phyloP scores from a whole-genome alignment of 106 monocot genomes.

The Xerophyta viscosa region DNA sequence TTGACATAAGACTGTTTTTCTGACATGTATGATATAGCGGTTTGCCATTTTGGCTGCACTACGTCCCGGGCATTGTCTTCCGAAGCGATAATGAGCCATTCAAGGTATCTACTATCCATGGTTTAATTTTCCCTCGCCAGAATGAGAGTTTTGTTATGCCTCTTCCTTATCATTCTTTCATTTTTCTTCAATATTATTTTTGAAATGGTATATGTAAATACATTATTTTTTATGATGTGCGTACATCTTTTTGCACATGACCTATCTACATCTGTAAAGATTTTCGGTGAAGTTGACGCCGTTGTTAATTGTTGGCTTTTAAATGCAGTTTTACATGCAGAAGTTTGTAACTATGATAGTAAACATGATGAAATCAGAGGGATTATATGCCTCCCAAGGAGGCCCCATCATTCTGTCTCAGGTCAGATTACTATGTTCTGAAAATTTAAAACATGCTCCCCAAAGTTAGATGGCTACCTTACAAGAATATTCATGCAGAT shows the following conservation, averaged over 20 bases:
- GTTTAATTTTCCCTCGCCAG: too few relatives aligned
- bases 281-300: too few relatives aligned
- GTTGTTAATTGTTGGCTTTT: not conserved
- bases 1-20: too few relatives aligned
- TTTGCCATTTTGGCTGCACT: conserved; percentile 86
- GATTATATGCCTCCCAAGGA: conserved; percentile 3
- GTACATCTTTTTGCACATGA: too few relatives aligned
- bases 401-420: conserved; percentile 7
- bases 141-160: not conserved
- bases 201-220: too few relatives aligned
- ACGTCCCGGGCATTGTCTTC: conserved; percentile 60
- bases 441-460: not conserved
- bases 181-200: too few relatives aligned
- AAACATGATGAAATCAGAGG: conserved; percentile 1
- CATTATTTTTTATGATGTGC: too few relatives aligned
- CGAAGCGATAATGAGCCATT: conserved; percentile 89
- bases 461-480: not conserved
- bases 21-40: conserved; percentile 54
- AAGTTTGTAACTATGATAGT: conserved; percentile 1
- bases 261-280: too few relatives aligned
- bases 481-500: conserved; percentile 21
- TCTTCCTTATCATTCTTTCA: not conserved
- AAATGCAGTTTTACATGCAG: conserved; percentile 5
- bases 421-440: not conserved
- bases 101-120: conserved; percentile 55